Percentiles rank a stretch among this genome's conserved stretches.
phyloP scores from a whole-genome alignment of 768 basidiomycete species.

The Suillus variegatus region DNA sequence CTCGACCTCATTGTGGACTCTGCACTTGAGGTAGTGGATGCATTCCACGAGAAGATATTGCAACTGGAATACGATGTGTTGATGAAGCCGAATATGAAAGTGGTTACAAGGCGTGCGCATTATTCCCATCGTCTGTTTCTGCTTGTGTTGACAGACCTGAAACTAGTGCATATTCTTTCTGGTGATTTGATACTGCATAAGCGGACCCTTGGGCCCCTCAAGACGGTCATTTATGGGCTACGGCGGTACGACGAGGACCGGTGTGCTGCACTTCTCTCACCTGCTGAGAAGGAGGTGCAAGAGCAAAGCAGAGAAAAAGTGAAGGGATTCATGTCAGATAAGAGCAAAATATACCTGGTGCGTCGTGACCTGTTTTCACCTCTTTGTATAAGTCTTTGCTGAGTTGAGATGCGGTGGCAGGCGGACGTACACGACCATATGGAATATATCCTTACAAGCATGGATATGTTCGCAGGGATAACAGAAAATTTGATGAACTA shows the following conservation, averaged over 20 bases:
- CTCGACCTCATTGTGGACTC: slow-evolving; percentile 73
- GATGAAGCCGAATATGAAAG: slow-evolving; percentile 58
- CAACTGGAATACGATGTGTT: slow-evolving; percentile 64
- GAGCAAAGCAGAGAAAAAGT: slow-evolving; percentile 31
- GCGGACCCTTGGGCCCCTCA: slow-evolving; percentile 72
- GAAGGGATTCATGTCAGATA: slow-evolving; percentile 66
- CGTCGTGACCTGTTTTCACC: slow-evolving; percentile 15
- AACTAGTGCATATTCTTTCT: slow-evolving; percentile 74
- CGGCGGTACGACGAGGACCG: slow-evolving; percentile 72
- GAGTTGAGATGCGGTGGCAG: slow-evolving; percentile 29
- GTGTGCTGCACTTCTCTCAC: slow-evolving; percentile 55
- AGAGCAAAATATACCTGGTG: slow-evolving; percentile 68
- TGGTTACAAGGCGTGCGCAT: slow-evolving; percentile 55
- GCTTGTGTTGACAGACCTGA: neutral
- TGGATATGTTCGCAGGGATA: slow-evolving; percentile 75
- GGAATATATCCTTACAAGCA: slow-evolving; percentile 65
- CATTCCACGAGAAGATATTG: slow-evolving; percentile 63
- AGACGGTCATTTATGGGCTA: slow-evolving; percentile 66
- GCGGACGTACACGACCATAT: slow-evolving; percentile 79
- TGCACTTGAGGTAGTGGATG: slow-evolving; percentile 66
- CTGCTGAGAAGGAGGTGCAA: slow-evolving; percentile 14
- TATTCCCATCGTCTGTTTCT: slow-evolving; percentile 10
- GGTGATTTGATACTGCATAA: slow-evolving; percentile 76
- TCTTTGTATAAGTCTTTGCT: neutral
- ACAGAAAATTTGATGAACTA: slow-evolving; percentile 73